Conservation (phyloP, 2,329 filamentous ascomycete species). For the Sclerotinia trifoliorum region DNA sequence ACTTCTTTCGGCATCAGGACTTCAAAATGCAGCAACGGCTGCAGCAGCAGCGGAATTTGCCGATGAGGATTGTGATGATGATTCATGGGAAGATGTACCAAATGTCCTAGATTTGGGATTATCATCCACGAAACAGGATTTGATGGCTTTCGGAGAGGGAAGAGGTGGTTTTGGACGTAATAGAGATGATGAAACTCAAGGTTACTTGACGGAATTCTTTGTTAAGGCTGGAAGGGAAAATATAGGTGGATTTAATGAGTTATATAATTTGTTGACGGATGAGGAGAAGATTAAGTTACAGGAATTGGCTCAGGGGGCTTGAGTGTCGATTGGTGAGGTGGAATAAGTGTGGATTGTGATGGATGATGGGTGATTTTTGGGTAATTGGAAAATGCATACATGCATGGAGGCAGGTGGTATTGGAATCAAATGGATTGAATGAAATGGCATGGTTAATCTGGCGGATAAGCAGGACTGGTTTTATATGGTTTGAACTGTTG, state of each 20-base stretch:
- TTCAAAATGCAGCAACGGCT: constrained; percentile 55
- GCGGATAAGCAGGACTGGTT: not conserved
- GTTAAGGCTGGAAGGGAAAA: constrained; percentile 43
- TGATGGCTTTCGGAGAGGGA: constrained; percentile 74
- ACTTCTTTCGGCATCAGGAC: constrained; percentile 74
- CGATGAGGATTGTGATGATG: constrained; percentile 70
- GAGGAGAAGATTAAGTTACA: constrained; percentile 50
- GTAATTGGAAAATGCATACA: not conserved
- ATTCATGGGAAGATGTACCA: constrained; percentile 86
- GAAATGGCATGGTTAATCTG: not conserved
- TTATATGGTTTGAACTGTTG: not conserved
- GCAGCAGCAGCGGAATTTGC: constrained; percentile 58
- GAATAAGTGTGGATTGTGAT: not conserved
- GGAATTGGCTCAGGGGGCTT: constrained; percentile 37
- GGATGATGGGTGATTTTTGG: not conserved
- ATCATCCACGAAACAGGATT: constrained; percentile 65
- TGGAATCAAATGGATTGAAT: not conserved
- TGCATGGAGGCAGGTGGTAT: not conserved
- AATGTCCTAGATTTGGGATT: constrained; percentile 74
- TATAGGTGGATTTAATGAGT: constrained; percentile 41
- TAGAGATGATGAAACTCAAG: constrained; percentile 87
- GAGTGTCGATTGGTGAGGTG: not conserved
- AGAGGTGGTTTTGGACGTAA: constrained; percentile 56
- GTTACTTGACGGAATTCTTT: constrained; percentile 82
- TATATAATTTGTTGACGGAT: constrained; percentile 41